Evolutionary conservation across 2,329 filamentous ascomycete genomes (phyloP), one percentile per base, ranked within the genome.

Genomic region (Fusarium sp.): DNA sequence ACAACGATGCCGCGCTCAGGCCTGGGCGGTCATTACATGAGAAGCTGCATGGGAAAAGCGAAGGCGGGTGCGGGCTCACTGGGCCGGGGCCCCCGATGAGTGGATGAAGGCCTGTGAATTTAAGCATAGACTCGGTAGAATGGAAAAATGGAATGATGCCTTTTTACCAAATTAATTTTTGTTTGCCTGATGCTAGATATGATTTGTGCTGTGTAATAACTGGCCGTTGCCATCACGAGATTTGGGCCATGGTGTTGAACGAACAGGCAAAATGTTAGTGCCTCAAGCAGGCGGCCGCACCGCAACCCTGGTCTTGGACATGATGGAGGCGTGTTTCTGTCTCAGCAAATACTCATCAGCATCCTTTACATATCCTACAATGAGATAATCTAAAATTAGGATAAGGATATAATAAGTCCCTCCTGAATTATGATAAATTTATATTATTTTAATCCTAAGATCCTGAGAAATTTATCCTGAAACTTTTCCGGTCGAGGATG

Each of bases 51-150:
- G 70, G 66, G 59, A 68, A 67, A 71, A 62, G 46, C 65, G 66
- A 68, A 61, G 67, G 67, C 64, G 64, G 58, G 65, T 67, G 67
- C 61, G 69, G 58, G 68, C 65, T 69, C 62, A 65, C 64, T 69
- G 68, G 68, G 68, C 73, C 70, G 70, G 67, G 70, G 67, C 66
- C 56, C 62, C 31, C 58, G 49, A 73, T 49, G 67, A 69, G 69
- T 63, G 67, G 72, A 72, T 56, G 65, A 74, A 57, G 69, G 72
- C 70, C 69, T 73, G 68, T 76, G 74, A 75, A 74, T 74, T 76
- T 74, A 72, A 75, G 77, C 73, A 77, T 79, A 79, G 77, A 79
- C 72, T 78, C 68, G 75, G 78, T 79, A 78, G 76, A 79, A 78
- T 77, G 73, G 73, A 79, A 74, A 75, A 74, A 77, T 62, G 71